Evolutionary conservation across 495 filamentous ascomycete genomes (phyloP).

Genomic region (Chaetomidium leptoderma): DNA sequence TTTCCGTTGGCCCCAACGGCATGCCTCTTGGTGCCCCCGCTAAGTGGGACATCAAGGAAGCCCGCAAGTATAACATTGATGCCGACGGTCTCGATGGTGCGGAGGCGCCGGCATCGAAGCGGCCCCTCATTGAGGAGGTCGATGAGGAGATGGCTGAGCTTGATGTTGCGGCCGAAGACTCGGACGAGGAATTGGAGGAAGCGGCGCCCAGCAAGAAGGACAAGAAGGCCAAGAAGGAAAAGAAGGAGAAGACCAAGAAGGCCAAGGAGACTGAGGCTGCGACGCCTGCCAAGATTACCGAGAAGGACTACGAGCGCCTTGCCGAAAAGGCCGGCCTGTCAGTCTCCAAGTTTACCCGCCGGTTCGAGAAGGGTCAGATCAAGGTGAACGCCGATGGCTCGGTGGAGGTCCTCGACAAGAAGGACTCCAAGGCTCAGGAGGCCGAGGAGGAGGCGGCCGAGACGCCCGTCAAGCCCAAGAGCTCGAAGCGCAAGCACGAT

Average conservation of each 20-base stretch:
- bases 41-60: slow-evolving; percentile 91
- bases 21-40: slow-evolving; percentile 50
- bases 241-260: slow-evolving; percentile 23
- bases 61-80: slow-evolving; percentile 92
- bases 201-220: slow-evolving; percentile 34
- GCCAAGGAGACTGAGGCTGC: slow-evolving; percentile 25
- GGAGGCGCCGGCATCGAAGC: slow-evolving; percentile 64
- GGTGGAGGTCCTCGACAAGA: slow-evolving; percentile 59
- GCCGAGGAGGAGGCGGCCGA: slow-evolving; percentile 48
- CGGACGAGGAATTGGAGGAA: slow-evolving; percentile 28
- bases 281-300: slow-evolving; percentile 43
- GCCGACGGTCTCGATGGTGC: slow-evolving; percentile 75
- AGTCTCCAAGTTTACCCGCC: slow-evolving; percentile 61
- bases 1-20: slow-evolving; percentile 70
- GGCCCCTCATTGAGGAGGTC: slow-evolving; percentile 51
- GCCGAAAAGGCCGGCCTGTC: slow-evolving; percentile 59
- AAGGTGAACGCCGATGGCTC: slow-evolving; percentile 53
- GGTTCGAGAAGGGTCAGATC: slow-evolving; percentile 62
- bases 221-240: slow-evolving; percentile 24
- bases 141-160: slow-evolving; percentile 56
- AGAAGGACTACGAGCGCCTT: slow-evolving; percentile 48
- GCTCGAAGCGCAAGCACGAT: slow-evolving; percentile 43
- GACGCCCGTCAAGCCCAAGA: slow-evolving; percentile 33
- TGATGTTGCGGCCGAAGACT: slow-evolving; percentile 29
- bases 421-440: slow-evolving; percentile 57